phyloP scores from a whole-genome alignment of 148 eudicot species.

The Rhododendron griersonianum region DNA sequence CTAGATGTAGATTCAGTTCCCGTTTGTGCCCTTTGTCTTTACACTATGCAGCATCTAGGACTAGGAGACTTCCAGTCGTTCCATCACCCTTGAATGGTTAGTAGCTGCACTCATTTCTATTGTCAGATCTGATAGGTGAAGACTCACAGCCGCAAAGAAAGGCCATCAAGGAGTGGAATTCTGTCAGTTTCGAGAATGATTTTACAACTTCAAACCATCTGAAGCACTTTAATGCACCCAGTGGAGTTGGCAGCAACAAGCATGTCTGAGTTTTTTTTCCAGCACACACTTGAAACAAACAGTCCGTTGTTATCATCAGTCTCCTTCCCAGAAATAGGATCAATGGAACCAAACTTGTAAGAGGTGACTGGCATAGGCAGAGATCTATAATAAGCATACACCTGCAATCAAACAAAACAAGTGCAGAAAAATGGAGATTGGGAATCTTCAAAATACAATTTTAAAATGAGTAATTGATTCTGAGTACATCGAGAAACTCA shows the following conservation, averaged over 20 bases:
- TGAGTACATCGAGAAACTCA: background rate
- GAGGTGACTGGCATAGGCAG: conserved; percentile 85
- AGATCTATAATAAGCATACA: conserved; percentile 79
- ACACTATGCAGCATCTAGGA: background rate
- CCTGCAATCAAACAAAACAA: conserved; percentile 43
- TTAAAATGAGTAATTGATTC: background rate
- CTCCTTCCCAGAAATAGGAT: conserved; percentile 80
- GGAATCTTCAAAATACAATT: background rate
- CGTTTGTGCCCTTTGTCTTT: background rate
- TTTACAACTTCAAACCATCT: conserved; percentile 49
- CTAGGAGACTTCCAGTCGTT: background rate
- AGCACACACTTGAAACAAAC: conserved; percentile 95
- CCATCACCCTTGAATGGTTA: background rate
- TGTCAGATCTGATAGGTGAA: background rate
- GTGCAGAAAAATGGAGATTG: background rate
- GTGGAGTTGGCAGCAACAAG: conserved; percentile 89
- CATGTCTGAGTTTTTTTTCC: conserved; percentile 77
- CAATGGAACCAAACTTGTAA: conserved; percentile 89
- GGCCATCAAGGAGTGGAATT: background rate
- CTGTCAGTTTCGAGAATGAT: background rate
- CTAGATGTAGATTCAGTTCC: background rate
- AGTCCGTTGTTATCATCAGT: conserved; percentile 83
- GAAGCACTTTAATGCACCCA: conserved; percentile 80
- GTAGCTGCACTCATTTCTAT: background rate
- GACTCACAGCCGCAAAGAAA: background rate